These are phyloP conservation scores for Fusarium sp. DNA, from an alignment of 2,329 filamentous ascomycete genomes.

Conservation along the genomic window DNA sequence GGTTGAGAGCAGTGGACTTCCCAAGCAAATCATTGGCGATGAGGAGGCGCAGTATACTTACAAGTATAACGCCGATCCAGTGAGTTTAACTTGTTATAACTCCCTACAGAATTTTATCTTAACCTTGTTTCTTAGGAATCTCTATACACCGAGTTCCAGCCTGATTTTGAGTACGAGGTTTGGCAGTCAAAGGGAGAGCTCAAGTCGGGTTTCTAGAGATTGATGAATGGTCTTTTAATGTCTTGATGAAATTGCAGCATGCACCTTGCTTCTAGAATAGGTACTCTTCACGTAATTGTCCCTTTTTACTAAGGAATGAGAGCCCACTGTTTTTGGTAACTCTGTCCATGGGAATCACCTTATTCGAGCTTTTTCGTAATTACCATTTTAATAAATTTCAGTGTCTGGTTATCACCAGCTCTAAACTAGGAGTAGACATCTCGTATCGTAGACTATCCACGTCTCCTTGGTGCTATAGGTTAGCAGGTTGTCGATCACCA, in stretches of 20 bases:
- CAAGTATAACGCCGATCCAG: constrained; percentile 45
- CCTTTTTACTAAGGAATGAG: background rate
- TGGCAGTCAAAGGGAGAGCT: constrained; percentile 44
- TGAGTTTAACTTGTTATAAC: constrained; percentile 4
- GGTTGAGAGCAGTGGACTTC: constrained; percentile 42
- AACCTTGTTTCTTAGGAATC: constrained; percentile 37
- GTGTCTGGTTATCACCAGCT: background rate
- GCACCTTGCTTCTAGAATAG: background rate
- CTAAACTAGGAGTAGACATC: background rate
- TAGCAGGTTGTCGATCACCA: background rate
- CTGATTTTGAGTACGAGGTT: constrained; percentile 48
- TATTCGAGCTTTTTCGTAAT: background rate
- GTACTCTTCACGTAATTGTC: background rate
- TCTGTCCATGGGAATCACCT: background rate
- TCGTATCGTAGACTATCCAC: background rate
- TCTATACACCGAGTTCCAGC: constrained; percentile 49
- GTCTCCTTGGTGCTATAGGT: background rate
- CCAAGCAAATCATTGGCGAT: constrained; percentile 46
- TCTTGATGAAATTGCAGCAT: background rate
- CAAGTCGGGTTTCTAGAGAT: constrained; percentile 16
- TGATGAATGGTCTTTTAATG: background rate
- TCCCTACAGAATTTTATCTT: background rate
- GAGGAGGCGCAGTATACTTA: constrained; percentile 54
- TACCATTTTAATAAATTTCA: background rate
- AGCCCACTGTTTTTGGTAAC: background rate